Conservation (phyloP, 23 red algal species). For the Chondrus crispus region DNA sequence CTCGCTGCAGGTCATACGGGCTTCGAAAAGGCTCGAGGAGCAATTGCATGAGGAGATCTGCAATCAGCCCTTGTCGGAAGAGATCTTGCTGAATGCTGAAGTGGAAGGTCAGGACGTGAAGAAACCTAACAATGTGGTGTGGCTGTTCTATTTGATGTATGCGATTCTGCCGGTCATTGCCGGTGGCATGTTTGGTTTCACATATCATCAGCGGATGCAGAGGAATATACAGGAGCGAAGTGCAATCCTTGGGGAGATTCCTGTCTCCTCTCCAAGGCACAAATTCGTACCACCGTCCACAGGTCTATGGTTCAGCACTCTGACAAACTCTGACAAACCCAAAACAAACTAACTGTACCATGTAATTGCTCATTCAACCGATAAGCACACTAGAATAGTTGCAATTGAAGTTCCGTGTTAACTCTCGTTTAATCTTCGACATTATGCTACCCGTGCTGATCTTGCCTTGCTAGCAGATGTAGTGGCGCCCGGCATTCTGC, state of each 20-base stretch:
- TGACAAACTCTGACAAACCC: neutral
- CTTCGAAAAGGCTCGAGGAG: neutral
- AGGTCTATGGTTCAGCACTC: constrained; percentile 54
- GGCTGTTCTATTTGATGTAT: neutral
- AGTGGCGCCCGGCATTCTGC: no score
- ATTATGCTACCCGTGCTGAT: no score
- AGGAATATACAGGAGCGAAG: neutral
- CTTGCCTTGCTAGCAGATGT: no score
- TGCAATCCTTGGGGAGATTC: constrained; percentile 12
- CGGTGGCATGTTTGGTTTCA: neutral
- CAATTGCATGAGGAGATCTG: constrained; percentile 61
- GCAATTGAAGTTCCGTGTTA: no score
- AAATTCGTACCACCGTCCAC: neutral
- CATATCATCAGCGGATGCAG: neutral
- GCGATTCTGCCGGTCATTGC: neutral
- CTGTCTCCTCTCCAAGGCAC: constrained; percentile 1
- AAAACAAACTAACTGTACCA: neutral
- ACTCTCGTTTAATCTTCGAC: no score
- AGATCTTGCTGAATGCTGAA: constrained; percentile 47
- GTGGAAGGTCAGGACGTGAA: neutral
- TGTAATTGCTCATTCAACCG: no score
- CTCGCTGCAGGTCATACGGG: neutral
- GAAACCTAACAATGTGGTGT: neutral
- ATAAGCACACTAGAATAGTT: no score
- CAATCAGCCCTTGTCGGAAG: constrained; percentile 43